These are phyloP conservation scores for Trichoderma brevicompactum DNA, from an alignment of 2,329 filamentous ascomycete species.

Conservation along the genomic window DNA sequence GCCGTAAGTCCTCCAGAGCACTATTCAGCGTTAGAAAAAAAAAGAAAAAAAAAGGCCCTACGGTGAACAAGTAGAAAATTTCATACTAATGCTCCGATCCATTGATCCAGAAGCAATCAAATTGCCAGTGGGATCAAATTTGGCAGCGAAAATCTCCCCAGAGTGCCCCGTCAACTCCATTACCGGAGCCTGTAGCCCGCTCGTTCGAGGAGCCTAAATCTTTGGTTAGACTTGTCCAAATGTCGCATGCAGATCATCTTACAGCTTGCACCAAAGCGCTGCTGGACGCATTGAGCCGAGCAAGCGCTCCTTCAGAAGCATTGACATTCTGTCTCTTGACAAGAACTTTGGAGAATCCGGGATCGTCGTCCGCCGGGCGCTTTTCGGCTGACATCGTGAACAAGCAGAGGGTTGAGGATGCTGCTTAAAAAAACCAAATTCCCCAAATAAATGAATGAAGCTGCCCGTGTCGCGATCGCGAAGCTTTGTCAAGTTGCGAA, in stretches of 20 bases:
- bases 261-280: conserved; percentile 58
- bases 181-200: conserved; percentile 82
- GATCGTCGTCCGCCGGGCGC: conserved; percentile 83
- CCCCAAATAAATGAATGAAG: background rate
- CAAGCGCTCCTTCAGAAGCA: conserved; percentile 52
- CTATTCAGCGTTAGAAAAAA: conserved; percentile 49
- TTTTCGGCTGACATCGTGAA: conserved; percentile 85
- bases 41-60: background rate
- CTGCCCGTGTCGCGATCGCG: conserved; percentile 21
- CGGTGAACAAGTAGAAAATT: conserved; percentile 26
- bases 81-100: conserved; percentile 84
- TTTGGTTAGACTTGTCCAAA: background rate
- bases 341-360: conserved; percentile 76
- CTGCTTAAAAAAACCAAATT: background rate
- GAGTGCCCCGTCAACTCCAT: conserved; percentile 86
- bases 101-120: conserved; percentile 93
- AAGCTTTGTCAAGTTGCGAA: conserved; percentile 24
- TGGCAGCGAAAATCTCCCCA: conserved; percentile 89
- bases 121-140: conserved; percentile 87
- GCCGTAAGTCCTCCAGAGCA: conserved; percentile 92
- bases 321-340: conserved; percentile 85
- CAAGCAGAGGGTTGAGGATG: background rate
- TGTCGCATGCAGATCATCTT: conserved; percentile 33
- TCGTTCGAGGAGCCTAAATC: conserved; percentile 73
- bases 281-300: conserved; percentile 56